phyloP scores from a whole-genome alignment of 2,329 filamentous ascomycete genomes.

The Beauveria rudraprayagi region DNA sequence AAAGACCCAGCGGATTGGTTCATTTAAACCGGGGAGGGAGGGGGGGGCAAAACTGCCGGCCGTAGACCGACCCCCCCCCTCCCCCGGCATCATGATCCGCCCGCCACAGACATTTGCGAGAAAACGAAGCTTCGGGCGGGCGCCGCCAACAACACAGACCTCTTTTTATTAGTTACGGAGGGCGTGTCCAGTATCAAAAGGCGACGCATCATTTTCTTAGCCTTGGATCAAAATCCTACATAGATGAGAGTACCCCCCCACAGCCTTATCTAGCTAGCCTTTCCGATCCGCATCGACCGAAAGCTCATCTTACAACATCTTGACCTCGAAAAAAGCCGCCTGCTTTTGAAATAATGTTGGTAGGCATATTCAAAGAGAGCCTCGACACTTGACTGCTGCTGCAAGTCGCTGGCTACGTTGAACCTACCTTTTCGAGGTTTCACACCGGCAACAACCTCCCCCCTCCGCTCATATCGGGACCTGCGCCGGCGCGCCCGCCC shows the following conservation, averaged over 20 bases:
- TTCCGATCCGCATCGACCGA: background rate
- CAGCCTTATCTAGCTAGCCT: background rate
- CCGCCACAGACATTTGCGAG: background rate
- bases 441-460: too few species aligned
- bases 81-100: conserved; percentile 4
- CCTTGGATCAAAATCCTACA: background rate
- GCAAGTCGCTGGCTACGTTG: too few species aligned
- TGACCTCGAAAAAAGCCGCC: too few species aligned
- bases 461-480: too few species aligned
- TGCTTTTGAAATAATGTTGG: too few species aligned
- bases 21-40: background rate
- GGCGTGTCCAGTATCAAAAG: too few species aligned
- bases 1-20: background rate
- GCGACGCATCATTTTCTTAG: background rate
- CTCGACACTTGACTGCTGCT: too few species aligned
- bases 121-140: too few species aligned
- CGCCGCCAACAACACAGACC: background rate
- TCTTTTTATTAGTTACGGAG: background rate
- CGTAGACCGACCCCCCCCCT: background rate
- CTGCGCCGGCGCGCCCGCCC: too few species aligned
- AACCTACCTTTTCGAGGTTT: too few species aligned
- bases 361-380: too few species aligned
- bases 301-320: too few species aligned
- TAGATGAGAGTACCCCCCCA: background rate
- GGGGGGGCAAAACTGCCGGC: background rate